Conservation (phyloP, 2,329 filamentous ascomycete species). For the Dactylella cylindrospora region DNA sequence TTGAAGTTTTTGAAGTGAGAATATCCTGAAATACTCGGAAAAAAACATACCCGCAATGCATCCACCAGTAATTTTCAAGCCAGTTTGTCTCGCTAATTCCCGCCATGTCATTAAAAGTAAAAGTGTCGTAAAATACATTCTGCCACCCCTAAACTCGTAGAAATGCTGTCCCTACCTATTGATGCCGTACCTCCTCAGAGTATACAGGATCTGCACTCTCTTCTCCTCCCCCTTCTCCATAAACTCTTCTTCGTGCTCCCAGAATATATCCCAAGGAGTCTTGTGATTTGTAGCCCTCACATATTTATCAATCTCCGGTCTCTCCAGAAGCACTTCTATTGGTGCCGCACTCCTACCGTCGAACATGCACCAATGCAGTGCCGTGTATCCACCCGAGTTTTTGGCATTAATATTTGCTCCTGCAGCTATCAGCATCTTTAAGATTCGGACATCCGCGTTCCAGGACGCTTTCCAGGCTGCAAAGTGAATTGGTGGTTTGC, state of each 20-base stretch:
- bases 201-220: constrained; percentile 39
- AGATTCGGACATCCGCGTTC: constrained; percentile 38
- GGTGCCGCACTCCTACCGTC: constrained; percentile 39
- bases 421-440: constrained; percentile 36
- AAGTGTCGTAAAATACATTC: no score
- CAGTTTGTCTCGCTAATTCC: no score
- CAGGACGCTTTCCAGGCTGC: constrained; percentile 42
- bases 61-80: no score
- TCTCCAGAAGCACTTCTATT: constrained; percentile 24
- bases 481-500: constrained; percentile 41
- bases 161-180: no score
- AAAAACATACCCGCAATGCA: no score
- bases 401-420: constrained; percentile 42
- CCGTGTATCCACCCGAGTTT: constrained; percentile 36
- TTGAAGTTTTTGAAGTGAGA: no score
- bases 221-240: constrained; percentile 35
- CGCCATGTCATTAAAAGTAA: no score
- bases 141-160: no score
- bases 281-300: constrained; percentile 37
- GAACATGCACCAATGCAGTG: constrained; percentile 43
- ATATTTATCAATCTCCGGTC: constrained; percentile 36
- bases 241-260: constrained; percentile 40
- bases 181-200: constrained; percentile 34
- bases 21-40: no score
- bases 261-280: constrained; percentile 43